These are phyloP conservation scores for Naganishia vishniacii DNA, from an alignment of 768 basidiomycete genomes.

Conservation along the genomic window DNA sequence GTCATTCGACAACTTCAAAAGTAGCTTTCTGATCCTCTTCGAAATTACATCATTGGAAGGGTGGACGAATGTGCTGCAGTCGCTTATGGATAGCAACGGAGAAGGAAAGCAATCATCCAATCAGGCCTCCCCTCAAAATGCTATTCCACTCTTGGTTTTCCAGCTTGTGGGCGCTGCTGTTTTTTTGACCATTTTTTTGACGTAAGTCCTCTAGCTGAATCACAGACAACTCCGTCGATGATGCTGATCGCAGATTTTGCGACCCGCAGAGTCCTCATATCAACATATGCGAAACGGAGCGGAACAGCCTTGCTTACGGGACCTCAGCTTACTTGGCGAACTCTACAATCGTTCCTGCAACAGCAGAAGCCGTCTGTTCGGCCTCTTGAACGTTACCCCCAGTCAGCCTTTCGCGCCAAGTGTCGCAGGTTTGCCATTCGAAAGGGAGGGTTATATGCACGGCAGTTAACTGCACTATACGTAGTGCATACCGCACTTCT, in stretches of 20 bases:
- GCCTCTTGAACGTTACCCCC: conserved; percentile 54
- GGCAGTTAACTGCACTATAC: conserved; percentile 71
- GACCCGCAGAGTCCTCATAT: conserved; percentile 76
- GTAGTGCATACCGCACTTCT: conserved; percentile 73
- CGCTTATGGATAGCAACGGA: conserved; percentile 72
- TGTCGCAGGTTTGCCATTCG: conserved; percentile 84
- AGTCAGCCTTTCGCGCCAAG: conserved; percentile 69
- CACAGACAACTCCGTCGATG: neutral
- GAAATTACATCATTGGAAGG: conserved; percentile 95
- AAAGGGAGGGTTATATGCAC: conserved; percentile 91
- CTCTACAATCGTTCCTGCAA: conserved; percentile 78
- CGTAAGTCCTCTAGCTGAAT: conserved; percentile 53
- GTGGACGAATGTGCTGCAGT: conserved; percentile 88
- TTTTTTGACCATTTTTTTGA: conserved; percentile 74
- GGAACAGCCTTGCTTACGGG: conserved; percentile 79
- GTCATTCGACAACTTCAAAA: conserved; percentile 79
- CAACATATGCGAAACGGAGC: conserved; percentile 79
- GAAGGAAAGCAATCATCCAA: conserved; percentile 62
- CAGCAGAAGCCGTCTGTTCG: conserved; percentile 80
- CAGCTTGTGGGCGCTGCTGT: conserved; percentile 13
- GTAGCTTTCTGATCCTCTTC: conserved; percentile 82
- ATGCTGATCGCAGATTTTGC: neutral
- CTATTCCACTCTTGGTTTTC: conserved; percentile 72
- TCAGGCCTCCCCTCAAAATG: conserved; percentile 72
- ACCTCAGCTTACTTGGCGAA: conserved; percentile 88